These are phyloP conservation scores for Actinomortierella ambigua DNA, from an alignment of 371 early-diverging fungal genomes.

Conservation along the genomic window DNA sequence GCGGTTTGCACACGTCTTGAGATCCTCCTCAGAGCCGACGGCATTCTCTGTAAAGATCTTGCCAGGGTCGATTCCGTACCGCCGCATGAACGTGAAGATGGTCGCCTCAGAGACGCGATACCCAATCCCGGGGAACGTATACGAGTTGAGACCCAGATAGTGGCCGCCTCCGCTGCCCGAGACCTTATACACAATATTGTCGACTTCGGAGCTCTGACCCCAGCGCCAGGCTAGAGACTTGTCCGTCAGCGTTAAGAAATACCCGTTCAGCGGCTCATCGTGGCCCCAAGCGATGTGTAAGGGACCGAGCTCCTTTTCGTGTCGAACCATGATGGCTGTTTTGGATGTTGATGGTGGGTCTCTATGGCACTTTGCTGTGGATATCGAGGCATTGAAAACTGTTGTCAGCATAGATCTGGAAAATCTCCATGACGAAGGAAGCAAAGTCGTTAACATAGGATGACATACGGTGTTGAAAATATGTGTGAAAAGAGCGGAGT, in stretches of 20 bases:
- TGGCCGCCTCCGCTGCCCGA: constrained; percentile 4
- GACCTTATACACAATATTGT: constrained; percentile 10
- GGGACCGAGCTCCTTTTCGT: constrained; percentile 6
- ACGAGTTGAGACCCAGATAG: constrained; percentile 20
- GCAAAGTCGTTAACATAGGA: too few relatives aligned
- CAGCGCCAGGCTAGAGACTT: constrained; percentile 8
- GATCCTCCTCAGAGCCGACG: background rate
- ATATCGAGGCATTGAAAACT: too few relatives aligned
- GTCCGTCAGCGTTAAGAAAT: constrained; percentile 20
- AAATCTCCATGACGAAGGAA: too few relatives aligned
- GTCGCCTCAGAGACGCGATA: constrained; percentile 21
- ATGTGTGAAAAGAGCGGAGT: too few relatives aligned
- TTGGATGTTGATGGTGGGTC: too few relatives aligned
- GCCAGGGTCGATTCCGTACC: constrained; percentile 29
- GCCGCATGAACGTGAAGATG: constrained; percentile 29
- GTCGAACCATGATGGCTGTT: constrained; percentile 21
- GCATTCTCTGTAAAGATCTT: background rate
- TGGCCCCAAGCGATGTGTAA: constrained; percentile 27
- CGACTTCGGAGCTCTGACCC: constrained; percentile 10
- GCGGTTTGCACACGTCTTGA: background rate
- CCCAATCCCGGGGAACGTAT: constrained; percentile 8
- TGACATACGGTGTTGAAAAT: too few relatives aligned
- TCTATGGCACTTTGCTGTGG: too few relatives aligned
- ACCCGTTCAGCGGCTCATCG: constrained; percentile 9
- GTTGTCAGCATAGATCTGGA: too few relatives aligned